Conservation (phyloP, 2,329 filamentous ascomycete species). For the Sporothrix brunneoviolacea region DNA sequence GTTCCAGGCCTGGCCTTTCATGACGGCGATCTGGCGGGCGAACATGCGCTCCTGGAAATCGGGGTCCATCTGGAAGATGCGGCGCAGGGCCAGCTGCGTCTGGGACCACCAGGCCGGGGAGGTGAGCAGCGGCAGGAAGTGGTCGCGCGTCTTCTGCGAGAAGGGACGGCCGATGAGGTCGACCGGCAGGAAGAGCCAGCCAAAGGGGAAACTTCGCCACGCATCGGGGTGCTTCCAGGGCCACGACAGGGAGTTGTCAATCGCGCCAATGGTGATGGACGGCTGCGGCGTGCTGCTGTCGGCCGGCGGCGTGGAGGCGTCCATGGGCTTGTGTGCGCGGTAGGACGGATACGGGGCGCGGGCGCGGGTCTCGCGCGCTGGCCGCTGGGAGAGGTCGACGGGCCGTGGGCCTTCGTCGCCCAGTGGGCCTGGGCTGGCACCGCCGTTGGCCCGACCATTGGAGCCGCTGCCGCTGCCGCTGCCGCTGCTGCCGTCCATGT, state of each 20-base stretch:
- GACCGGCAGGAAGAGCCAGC: constrained; percentile 95
- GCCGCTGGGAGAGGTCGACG: constrained; percentile 44
- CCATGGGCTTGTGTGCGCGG: constrained; percentile 76
- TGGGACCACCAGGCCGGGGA: constrained; percentile 97
- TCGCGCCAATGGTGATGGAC: constrained; percentile 75
- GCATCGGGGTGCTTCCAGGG: constrained; percentile 99
- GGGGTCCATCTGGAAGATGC: constrained; percentile 82
- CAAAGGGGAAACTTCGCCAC: constrained; percentile 86
- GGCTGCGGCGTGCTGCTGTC: constrained; percentile 43
- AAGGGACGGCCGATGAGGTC: constrained; percentile 95
- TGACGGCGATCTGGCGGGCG: constrained; percentile 93
- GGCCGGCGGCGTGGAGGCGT: constrained; percentile 51
- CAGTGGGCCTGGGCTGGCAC: constrained; percentile 31
- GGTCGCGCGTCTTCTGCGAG: constrained; percentile 84
- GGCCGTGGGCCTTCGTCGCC: constrained; percentile 54
- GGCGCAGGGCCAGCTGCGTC: constrained; percentile 77
- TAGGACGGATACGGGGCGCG: constrained; percentile 57
- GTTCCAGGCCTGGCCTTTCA: constrained; percentile 99
- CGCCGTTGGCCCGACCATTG: constrained; percentile 6
- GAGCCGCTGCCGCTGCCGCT: constrained; percentile 25
- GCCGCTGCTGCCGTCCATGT: constrained; percentile 46
- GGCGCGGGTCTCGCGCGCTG: constrained; percentile 34
- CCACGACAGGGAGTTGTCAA: constrained; percentile 97
- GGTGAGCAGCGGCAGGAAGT: constrained; percentile 92
- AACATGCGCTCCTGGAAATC: constrained; percentile 99